These are phyloP conservation scores for Talaromyces thailandensis DNA, from an alignment of 495 filamentous ascomycete genomes.

Conservation along the genomic window DNA sequence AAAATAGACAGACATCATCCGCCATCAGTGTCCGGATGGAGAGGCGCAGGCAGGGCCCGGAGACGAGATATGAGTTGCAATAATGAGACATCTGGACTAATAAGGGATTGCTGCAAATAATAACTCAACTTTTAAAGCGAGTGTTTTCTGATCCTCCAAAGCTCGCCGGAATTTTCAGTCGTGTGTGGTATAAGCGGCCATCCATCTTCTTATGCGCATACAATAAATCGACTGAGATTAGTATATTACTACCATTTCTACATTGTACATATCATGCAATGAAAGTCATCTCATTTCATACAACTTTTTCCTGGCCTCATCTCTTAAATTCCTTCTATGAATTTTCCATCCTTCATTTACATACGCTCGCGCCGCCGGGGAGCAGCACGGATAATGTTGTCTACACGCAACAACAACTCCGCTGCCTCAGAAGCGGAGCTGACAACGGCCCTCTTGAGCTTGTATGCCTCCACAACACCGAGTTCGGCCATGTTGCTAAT, in stretches of 20 bases:
- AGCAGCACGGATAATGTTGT: slow-evolving; percentile 78
- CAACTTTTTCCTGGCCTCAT: background rate
- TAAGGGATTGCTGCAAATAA: background rate
- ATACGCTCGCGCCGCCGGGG: slow-evolving; percentile 67
- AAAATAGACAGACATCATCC: too few species aligned
- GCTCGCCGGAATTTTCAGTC: background rate
- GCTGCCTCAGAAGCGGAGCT: slow-evolving; percentile 91
- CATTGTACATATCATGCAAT: background rate
- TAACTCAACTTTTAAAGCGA: background rate
- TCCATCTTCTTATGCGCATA: background rate
- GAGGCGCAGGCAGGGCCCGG: background rate
- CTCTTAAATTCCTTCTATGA: background rate
- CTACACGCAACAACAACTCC: slow-evolving; percentile 78
- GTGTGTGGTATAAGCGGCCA: background rate
- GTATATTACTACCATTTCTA: background rate
- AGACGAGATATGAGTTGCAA: background rate
- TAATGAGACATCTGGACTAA: background rate
- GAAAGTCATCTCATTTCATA: background rate
- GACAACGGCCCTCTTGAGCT: slow-evolving; percentile 94
- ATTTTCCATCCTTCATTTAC: slow-evolving; percentile 26
- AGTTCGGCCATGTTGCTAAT: slow-evolving; percentile 94
- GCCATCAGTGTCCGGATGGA: background rate
- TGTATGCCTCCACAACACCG: slow-evolving; percentile 98
- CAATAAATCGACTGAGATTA: background rate
- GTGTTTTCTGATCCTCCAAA: background rate